phyloP scores from a whole-genome alignment of 2,329 filamentous ascomycete genomes.

The Aspergillus hortae region DNA sequence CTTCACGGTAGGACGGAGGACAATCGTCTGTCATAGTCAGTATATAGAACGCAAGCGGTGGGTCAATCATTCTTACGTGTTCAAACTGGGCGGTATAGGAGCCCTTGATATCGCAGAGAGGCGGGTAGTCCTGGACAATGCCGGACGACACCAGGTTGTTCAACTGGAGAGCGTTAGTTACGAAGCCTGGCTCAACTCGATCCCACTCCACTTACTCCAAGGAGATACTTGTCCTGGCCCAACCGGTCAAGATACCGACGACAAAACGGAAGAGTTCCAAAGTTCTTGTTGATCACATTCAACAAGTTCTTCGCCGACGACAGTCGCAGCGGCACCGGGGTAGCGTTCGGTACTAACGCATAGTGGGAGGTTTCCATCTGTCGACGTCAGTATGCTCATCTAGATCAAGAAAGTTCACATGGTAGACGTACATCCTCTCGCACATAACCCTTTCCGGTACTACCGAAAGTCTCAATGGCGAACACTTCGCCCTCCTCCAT shows the following conservation, averaged over 20 bases:
- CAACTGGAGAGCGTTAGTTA: slow-evolving; percentile 50
- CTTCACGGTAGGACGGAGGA: slow-evolving; percentile 76
- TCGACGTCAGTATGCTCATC: slow-evolving; percentile 6
- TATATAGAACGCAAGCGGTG: not conserved
- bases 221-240: slow-evolving; percentile 91
- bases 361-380: slow-evolving; percentile 84
- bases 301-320: slow-evolving; percentile 81
- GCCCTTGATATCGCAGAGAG: slow-evolving; percentile 86
- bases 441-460: slow-evolving; percentile 84
- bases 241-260: slow-evolving; percentile 85
- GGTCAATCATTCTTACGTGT: slow-evolving; percentile 63
- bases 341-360: slow-evolving; percentile 67
- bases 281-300: slow-evolving; percentile 92
- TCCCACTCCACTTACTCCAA: slow-evolving; percentile 61
- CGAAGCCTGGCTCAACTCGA: not conserved
- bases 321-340: slow-evolving; percentile 71
- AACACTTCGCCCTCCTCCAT: slow-evolving; percentile 98
- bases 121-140: slow-evolving; percentile 87
- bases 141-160: slow-evolving; percentile 80
- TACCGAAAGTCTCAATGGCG: slow-evolving; percentile 94
- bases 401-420: no score
- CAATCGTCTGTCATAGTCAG: slow-evolving; percentile 57
- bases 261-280: slow-evolving; percentile 88
- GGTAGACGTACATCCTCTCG: slow-evolving; percentile 67
- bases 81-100: slow-evolving; percentile 93